These are phyloP conservation scores for Diplodia sapinea DNA, from an alignment of 2,329 filamentous ascomycete genomes.

Conservation along the genomic window DNA sequence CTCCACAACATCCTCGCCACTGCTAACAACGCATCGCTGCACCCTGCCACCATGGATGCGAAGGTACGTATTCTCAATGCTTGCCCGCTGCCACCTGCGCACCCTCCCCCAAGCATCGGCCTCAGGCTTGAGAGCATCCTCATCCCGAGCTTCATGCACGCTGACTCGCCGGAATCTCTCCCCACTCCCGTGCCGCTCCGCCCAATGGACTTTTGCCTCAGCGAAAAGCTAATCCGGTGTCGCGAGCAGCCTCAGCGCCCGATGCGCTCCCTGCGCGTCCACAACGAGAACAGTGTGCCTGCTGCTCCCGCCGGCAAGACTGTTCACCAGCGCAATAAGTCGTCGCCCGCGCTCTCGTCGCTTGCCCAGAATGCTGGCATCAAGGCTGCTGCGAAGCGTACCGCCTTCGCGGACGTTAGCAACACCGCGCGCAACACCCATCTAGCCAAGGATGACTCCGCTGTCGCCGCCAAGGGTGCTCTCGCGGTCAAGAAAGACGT, in stretches of 20 bases:
- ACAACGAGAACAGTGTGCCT: conserved; percentile 71
- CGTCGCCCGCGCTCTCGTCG: conserved; percentile 67
- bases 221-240: conserved; percentile 25
- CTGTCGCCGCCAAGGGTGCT: conserved; percentile 54
- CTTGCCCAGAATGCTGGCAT: conserved; percentile 60
- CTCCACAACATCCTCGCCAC: conserved; percentile 34
- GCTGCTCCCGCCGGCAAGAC: conserved; percentile 52
- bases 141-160: conserved; percentile 7
- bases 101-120: conserved; percentile 15
- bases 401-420: conserved; percentile 82
- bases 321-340: conserved; percentile 83
- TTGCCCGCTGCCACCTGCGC: conserved; percentile 24
- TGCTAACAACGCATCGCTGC: conserved; percentile 29
- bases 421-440: conserved; percentile 60
- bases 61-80: conserved; percentile 45
- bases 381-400: conserved; percentile 73
- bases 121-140: conserved; percentile 13
- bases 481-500: conserved; percentile 36
- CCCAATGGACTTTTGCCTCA: conserved; percentile 29
- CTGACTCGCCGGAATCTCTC: conserved; percentile 21
- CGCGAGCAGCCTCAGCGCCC: conserved; percentile 70
- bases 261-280: conserved; percentile 62
- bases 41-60: conserved; percentile 49
- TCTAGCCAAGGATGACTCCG: conserved; percentile 62
- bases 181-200: conserved; percentile 19